These are phyloP conservation scores for Trichoderma reesei DNA, from an alignment of 495 filamentous ascomycete species.

Conservation along the genomic window DNA sequence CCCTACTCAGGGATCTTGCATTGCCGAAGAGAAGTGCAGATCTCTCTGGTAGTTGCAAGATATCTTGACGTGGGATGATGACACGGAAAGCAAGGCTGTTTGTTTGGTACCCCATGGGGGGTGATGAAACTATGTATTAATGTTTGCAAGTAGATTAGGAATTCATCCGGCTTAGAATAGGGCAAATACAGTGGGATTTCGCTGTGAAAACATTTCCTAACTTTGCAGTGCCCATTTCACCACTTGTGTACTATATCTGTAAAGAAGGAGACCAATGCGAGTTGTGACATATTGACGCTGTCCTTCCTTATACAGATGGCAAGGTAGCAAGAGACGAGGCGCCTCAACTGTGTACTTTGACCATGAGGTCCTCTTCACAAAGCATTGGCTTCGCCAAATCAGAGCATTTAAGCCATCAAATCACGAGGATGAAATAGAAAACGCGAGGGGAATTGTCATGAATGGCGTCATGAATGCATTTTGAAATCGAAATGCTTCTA, in stretches of 20 bases:
- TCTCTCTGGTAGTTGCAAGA: not conserved
- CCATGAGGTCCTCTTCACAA: too few relatives aligned
- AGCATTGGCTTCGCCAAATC: not conserved
- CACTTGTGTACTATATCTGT: too few relatives aligned
- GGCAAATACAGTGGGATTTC: not conserved
- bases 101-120: not conserved
- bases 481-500: constrained; percentile 10
- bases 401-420: not conserved
- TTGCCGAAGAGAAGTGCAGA: constrained; percentile 1
- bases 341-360: too few relatives aligned
- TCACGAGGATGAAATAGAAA: not conserved
- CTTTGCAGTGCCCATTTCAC: too few relatives aligned
- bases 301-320: too few relatives aligned
- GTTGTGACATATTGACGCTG: too few relatives aligned
- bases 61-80: not conserved
- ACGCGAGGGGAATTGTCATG: not conserved
- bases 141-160: constrained; percentile 5
- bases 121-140: not conserved
- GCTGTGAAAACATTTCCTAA: too few relatives aligned
- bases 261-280: too few relatives aligned
- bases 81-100: not conserved
- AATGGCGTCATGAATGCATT: constrained; percentile 10
- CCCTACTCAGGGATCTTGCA: not conserved
- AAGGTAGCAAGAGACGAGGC: too few relatives aligned
- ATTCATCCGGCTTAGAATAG: not conserved